Evolutionary conservation across 305 asterid genomes (phyloP).

Genomic region (Solanum chacoense): DNA sequence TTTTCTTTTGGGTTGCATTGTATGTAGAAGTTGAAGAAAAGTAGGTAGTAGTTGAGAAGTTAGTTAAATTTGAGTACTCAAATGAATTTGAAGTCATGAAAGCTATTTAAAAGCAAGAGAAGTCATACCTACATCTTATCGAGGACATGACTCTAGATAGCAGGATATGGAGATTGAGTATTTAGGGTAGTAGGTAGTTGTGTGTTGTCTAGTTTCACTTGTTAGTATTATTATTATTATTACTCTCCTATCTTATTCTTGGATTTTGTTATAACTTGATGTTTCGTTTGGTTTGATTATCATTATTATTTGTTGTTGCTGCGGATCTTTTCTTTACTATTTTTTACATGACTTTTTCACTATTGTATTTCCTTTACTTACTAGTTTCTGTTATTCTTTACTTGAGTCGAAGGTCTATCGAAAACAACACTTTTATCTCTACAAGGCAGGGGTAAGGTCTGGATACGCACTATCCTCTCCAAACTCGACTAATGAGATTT

Average conservation of each 20-base stretch:
- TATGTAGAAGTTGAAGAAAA: not conserved
- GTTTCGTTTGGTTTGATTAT: not conserved
- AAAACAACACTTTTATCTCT: no score
- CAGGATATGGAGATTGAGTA: not conserved
- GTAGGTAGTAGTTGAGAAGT: not conserved
- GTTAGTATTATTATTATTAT: not conserved
- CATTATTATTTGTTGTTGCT: not conserved
- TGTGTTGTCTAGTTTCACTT: not conserved
- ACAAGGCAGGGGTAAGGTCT: not conserved
- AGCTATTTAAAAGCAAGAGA: not conserved
- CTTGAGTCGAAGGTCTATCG: not conserved
- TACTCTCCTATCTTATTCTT: not conserved
- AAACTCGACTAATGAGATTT: not conserved
- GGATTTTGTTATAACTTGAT: not conserved
- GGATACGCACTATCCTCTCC: not conserved
- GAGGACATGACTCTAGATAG: not conserved
- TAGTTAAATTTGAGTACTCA: not conserved
- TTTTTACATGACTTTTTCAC: not conserved
- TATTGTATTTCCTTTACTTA: not conserved
- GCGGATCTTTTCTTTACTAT: fast-evolving
- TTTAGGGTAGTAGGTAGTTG: not conserved
- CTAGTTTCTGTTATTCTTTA: no score
- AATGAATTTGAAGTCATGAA: not conserved
- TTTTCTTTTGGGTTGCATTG: not conserved
- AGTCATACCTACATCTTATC: no score